Conservation (phyloP, 352 stramenopile species). For the Pythium folliculosum region DNA sequence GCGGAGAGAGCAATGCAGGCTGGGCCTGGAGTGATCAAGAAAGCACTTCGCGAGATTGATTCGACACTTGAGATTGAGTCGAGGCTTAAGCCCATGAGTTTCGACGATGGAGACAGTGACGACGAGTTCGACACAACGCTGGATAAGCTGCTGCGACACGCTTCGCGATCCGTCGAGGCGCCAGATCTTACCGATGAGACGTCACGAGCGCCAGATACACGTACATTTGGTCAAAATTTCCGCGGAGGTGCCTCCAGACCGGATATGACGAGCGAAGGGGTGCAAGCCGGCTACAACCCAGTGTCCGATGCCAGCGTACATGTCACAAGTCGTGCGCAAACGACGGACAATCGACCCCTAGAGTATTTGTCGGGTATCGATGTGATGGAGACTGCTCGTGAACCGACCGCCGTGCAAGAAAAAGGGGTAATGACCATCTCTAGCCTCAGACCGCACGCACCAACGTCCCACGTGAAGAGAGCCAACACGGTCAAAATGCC, state of each 20-base stretch:
- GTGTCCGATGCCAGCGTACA: conserved; percentile 2
- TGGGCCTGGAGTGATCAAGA: conserved; percentile 26
- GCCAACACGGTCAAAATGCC: neutral
- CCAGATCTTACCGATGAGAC: neutral
- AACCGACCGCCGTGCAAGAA: neutral
- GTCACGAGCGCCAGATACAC: neutral
- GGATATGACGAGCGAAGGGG: neutral
- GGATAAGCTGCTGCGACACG: conserved; percentile 18
- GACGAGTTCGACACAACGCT: conserved; percentile 7
- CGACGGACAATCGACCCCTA: neutral
- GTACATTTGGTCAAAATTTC: neutral
- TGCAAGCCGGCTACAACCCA: neutral
- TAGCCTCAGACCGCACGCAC: neutral
- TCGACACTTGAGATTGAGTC: conserved; percentile 30
- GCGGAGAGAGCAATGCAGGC: conserved; percentile 28
- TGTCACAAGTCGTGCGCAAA: neutral
- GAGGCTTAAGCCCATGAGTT: conserved; percentile 12
- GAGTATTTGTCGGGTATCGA: neutral
- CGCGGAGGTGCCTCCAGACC: neutral
- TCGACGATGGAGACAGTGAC: conserved; percentile 17
- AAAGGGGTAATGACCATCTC: neutral
- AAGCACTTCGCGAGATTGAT: conserved; percentile 31
- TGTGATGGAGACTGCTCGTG: neutral
- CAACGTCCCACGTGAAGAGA: neutral
- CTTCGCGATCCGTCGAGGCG: neutral